Evolutionary conservation across 306 rosid genomes (phyloP), one percentile per base, ranked within the genome.

Genomic region (Cucumis cinereus): DNA sequence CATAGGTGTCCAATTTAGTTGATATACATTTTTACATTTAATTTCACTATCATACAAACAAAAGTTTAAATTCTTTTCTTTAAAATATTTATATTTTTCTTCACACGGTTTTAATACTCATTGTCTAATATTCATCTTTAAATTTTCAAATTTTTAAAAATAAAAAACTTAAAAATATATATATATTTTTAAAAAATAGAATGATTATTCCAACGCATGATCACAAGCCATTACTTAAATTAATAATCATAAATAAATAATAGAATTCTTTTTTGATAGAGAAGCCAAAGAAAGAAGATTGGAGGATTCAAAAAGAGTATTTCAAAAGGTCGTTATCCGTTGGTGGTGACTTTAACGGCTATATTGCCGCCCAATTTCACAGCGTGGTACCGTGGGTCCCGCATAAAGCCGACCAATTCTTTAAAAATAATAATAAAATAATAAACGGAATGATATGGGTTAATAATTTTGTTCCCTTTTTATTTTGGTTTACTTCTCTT

Each of bases 321-420:
- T 70, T 70, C 75, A 71, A 71, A 71, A 71, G 75, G 75, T 71
- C 57, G 75, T 71, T 71, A 71, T 47, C 58, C 43, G 75, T 71
- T 71, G 24, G 43, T 71, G 24, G 40, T 26, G 43, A 47, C 30
- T 24, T 41, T 26, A 71, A 71, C 75, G 75, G 75, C 58, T 71
- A 70, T 13, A 69, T 7, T 20, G 55, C 56, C 57, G 57, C 57
- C 70, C 74, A 69, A 41, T 13, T 1, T 7, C 22, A 22, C 74
- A 23, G 74, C 74, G 56, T 22, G 54, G 0, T 1, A 2, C 35
- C 13, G 73, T 23, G 75, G 75, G 75, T 36, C 47, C 75, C 57
- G 0, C 20, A 15, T 10, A 54, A 3, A 23, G 75, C 75, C 20
- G 38, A 69, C 75, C 56, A 69, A 3, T 8, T 33, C 35, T 33